Evolutionary conservation across 148 eudicot species (phyloP), one percentile per base, ranked within the genome.

Genomic region (Mesembryanthemum crystallinum): DNA sequence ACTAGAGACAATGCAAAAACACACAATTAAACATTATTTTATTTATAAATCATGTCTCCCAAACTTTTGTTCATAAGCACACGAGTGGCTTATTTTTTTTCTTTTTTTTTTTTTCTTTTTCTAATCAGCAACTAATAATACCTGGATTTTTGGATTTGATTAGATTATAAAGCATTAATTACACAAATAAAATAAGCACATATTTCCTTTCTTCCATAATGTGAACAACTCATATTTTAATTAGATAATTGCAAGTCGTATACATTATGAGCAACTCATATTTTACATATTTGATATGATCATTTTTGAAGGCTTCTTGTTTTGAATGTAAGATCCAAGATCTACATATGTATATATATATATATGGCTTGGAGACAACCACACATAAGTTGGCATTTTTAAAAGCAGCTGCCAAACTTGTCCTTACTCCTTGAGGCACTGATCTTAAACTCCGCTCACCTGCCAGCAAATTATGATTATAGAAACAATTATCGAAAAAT

Each of bases 391-490:
- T 71, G 64, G 49, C 55, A 20, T 13, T 72, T 33, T 72, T 37
- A 52, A 60, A 69, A 45, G 47, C 14, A 78, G 62, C 30, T 58
- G 35, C 73, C 58, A 27, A 52, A 8, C 1, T 47, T 71, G 81
- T 52, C 75, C 52, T 3, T 74, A 30, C 13, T 75, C 25, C 25
- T 8, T 57, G 70, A n/a, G n/a, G 72, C 84, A 81, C 4, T 72
- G 84, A 78, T 84, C 82, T 84, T 64, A 70, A 70, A 29, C 45
- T 43, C 51, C 76, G 81, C 73, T 64, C 10, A 33, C 23, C 28
- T 12, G 47, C 59, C 59, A 23, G 29, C 29, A 68, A 60, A 23
- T 60, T n/a, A 2, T 21, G 52, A 65, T 54, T 35, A 64, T 64
- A 25, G 57, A 28, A n/a, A 63, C 25, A 28, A 72, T 78, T 18